phyloP scores from a whole-genome alignment of 202 grass and related monocot genomes.

The Thinopyrum obtusiflorum region DNA sequence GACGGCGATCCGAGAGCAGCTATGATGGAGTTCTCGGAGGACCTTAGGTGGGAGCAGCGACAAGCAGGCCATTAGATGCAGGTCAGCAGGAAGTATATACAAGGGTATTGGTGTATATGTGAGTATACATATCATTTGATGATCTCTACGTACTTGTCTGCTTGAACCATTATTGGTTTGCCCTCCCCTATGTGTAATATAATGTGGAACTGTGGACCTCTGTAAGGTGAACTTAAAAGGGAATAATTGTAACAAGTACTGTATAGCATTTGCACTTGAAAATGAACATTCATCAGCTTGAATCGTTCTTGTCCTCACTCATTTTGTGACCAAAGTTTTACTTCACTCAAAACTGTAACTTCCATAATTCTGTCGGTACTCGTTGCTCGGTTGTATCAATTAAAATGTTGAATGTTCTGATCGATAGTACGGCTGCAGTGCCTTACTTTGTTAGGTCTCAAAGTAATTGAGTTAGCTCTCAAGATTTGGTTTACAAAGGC shows the following conservation, averaged over 20 bases:
- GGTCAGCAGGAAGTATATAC: background rate
- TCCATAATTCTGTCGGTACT: background rate
- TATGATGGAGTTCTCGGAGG: slow-evolving; percentile 79
- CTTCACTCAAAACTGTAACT: too few species aligned
- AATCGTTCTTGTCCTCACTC: too few species aligned
- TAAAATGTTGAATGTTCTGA: background rate
- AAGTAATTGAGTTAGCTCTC: background rate
- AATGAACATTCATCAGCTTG: too few species aligned
- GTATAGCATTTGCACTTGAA: too few species aligned
- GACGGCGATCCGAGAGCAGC: slow-evolving; percentile 82
- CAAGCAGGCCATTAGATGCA: slow-evolving; percentile 17
- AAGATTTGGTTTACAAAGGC: background rate
- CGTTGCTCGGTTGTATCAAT: background rate
- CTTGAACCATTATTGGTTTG: background rate
- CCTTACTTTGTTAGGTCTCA: background rate
- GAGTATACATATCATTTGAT: background rate
- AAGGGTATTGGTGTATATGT: background rate
- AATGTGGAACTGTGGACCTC: background rate
- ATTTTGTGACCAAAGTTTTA: too few species aligned
- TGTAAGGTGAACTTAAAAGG: background rate
- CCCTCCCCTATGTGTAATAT: background rate
- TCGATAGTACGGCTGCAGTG: background rate
- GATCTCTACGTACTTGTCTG: background rate
- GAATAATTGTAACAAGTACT: background rate
- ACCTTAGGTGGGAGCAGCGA: slow-evolving; percentile 79